Evolutionary conservation across 1,139 yeast species (phyloP).

Genomic region (Yamadazyma triangularis): DNA sequence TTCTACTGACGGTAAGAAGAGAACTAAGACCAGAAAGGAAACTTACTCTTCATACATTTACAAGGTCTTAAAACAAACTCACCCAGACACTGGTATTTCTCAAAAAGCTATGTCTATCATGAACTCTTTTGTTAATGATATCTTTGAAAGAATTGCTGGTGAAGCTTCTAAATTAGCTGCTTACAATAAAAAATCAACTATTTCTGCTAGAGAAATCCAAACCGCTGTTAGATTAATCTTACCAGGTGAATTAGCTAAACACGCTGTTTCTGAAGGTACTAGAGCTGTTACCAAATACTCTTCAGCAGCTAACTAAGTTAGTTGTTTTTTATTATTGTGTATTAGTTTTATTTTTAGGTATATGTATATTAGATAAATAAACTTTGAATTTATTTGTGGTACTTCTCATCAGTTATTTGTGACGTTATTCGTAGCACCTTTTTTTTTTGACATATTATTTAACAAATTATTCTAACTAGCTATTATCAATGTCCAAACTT

Average conservation of each 20-base stretch:
- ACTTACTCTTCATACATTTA: constrained; percentile 97
- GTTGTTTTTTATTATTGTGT: constrained; percentile 1
- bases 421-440: too few relatives aligned
- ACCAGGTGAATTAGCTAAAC: constrained; percentile 99
- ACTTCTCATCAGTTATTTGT: neutral
- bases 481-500: too few relatives aligned
- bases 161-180: constrained; percentile 99
- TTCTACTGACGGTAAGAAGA: constrained; percentile 83
- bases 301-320: constrained; percentile 51
- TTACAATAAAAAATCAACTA: constrained; percentile 98
- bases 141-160: constrained; percentile 91
- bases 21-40: constrained; percentile 97
- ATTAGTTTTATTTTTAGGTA: neutral
- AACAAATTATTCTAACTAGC: too few relatives aligned
- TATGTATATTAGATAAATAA: neutral
- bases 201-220: constrained; percentile 98
- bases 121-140: constrained; percentile 98
- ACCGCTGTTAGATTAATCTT: constrained; percentile 98
- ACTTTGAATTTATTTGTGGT: neutral
- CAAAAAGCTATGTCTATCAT: constrained; percentile 98
- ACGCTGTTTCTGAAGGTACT: constrained; percentile 99
- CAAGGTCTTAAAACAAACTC: constrained; percentile 98
- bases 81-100: constrained; percentile 99
- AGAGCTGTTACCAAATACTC: constrained; percentile 99
- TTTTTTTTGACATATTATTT: too few relatives aligned